Percentiles rank a stretch among this genome's conserved stretches.
Evolutionary conservation across 805 yeast species (phyloP).

Genomic region (Suhomyces sp.): DNA sequence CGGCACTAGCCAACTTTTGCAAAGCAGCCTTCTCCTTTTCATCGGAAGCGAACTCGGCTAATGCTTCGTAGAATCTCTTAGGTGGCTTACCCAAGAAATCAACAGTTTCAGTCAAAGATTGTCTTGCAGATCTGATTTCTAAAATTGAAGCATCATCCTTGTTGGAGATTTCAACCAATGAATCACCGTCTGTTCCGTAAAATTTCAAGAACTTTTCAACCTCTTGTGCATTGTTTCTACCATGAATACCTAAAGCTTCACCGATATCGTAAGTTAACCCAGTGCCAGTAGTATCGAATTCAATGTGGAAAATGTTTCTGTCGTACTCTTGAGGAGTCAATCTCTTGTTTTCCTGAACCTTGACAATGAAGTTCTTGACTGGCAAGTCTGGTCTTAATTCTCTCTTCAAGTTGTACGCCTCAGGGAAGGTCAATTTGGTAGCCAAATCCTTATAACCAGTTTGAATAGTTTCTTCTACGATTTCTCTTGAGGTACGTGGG

Average conservation of each 20-base stretch:
- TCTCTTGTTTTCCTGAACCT: slow-evolving; percentile 87
- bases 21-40: slow-evolving; percentile 63
- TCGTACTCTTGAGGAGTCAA: slow-evolving; percentile 87
- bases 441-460: slow-evolving; percentile 49
- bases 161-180: slow-evolving; percentile 68
- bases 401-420: slow-evolving; percentile 62
- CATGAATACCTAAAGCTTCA: slow-evolving; percentile 95
- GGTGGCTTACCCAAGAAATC: slow-evolving; percentile 96
- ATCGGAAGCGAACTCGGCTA: slow-evolving; percentile 71
- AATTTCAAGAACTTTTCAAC: slow-evolving; percentile 68
- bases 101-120: slow-evolving; percentile 73
- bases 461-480: slow-evolving; percentile 37
- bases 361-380: slow-evolving; percentile 77
- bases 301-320: slow-evolving; percentile 95
- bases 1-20: slow-evolving; percentile 65
- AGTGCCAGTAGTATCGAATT: slow-evolving; percentile 87
- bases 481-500: slow-evolving; percentile 46
- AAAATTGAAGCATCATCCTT: slow-evolving; percentile 55
- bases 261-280: slow-evolving; percentile 91
- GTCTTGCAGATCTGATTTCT: slow-evolving; percentile 81
- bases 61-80: slow-evolving; percentile 84
- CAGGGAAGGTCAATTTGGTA: slow-evolving; percentile 74
- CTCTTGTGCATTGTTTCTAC: slow-evolving; percentile 66
- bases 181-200: slow-evolving; percentile 71
- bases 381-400: slow-evolving; percentile 88